Conservation (phyloP, 768 basidiomycete genomes). For the Suillus fuscotomentosus region DNA sequence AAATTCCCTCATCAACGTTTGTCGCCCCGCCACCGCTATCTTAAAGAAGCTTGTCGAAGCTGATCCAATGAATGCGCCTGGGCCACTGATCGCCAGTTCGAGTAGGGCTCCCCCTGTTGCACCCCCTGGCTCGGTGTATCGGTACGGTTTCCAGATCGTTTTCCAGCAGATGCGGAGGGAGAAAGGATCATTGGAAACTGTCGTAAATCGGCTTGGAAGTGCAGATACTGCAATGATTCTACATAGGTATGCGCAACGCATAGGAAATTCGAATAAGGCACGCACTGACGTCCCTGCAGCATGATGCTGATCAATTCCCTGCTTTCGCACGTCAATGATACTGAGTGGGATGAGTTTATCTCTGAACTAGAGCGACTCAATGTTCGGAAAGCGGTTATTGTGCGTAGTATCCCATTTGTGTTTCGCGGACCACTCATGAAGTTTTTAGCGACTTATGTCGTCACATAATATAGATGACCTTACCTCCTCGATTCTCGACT, state of each 20-base stretch:
- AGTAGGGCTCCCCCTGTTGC: conserved; percentile 52
- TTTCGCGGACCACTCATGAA: conserved; percentile 11
- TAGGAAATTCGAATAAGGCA: neutral
- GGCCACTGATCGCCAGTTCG: conserved; percentile 55
- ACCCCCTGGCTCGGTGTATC: conserved; percentile 72
- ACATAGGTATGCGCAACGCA: conserved; percentile 54
- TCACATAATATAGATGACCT: conserved; percentile 79
- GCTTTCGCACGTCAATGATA: conserved; percentile 74
- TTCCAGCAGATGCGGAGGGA: conserved; percentile 82
- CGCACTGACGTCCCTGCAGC: conserved; percentile 34
- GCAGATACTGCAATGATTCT: conserved; percentile 85
- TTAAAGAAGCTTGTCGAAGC: conserved; percentile 89
- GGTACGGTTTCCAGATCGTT: conserved; percentile 81
- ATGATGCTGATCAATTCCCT: conserved; percentile 91
- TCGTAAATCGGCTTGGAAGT: conserved; percentile 76
- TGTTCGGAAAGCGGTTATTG: conserved; percentile 79
- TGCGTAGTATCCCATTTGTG: conserved; percentile 37
- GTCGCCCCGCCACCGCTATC: conserved; percentile 87
- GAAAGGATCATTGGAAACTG: conserved; percentile 69
- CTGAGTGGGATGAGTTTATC: conserved; percentile 78
- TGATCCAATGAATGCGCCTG: conserved; percentile 67
- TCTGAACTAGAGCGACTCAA: conserved; percentile 72
- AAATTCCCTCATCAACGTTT: conserved; percentile 81
- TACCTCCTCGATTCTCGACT: conserved; percentile 81
- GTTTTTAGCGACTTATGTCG: conserved; percentile 72